Evolutionary conservation across 1,284 basidiomycete species (phyloP).

Genomic region (Anthracocystis walkeri): DNA sequence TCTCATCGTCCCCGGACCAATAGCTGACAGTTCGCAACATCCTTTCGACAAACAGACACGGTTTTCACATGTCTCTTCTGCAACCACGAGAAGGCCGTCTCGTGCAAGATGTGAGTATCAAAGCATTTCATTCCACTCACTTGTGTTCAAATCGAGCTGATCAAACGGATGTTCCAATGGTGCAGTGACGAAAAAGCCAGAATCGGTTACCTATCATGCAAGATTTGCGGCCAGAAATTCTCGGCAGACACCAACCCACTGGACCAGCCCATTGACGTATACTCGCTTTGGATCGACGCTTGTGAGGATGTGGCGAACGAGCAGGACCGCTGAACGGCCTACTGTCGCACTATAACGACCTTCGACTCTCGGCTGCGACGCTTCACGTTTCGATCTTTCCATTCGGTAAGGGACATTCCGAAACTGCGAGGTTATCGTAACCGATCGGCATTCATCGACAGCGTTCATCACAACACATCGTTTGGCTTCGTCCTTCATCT

Average conservation of each 20-base stretch:
- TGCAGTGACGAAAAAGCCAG: conserved; percentile 68
- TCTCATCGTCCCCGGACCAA: neutral
- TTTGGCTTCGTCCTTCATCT: no score
- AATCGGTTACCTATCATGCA: conserved; percentile 63
- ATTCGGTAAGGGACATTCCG: no score
- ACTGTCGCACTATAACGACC: no score
- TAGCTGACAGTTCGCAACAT: neutral
- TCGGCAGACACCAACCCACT: conserved; percentile 74
- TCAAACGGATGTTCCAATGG: no score
- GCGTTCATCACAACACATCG: no score
- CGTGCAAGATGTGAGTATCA: conserved; percentile 79
- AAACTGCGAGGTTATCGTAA: no score
- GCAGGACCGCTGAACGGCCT: conserved; percentile 26
- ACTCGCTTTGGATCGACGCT: conserved; percentile 89
- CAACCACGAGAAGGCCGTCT: conserved; percentile 88
- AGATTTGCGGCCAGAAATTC: conserved; percentile 67
- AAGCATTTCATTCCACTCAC: neutral
- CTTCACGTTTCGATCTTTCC: no score
- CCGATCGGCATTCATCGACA: no score
- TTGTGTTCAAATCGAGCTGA: neutral
- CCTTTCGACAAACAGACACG: conserved; percentile 60
- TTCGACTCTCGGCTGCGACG: no score
- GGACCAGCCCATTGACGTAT: conserved; percentile 88
- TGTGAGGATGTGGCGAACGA: conserved; percentile 80
- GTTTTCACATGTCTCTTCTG: conserved; percentile 78